Percentiles rank a stretch among this genome's conserved stretches.
phyloP scores from a whole-genome alignment of 2,329 filamentous ascomycete species.

The Scytalidium lignicola region DNA sequence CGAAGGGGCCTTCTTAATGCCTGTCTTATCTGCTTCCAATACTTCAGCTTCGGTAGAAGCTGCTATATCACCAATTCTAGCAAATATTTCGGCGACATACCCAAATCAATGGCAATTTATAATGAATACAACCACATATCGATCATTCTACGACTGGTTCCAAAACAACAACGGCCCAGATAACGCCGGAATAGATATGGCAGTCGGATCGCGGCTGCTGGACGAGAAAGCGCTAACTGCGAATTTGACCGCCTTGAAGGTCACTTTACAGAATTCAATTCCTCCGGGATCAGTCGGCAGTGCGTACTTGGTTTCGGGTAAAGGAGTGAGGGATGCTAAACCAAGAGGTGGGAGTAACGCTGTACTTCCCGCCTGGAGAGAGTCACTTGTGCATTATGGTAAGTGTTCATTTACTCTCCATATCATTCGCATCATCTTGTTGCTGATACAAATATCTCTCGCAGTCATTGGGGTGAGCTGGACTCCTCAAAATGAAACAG shows the following conservation, averaged over 20 bases:
- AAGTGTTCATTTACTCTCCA: conserved; percentile 16
- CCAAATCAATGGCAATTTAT: conserved; percentile 17
- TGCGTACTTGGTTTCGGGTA: conserved; percentile 38
- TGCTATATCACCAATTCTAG: conserved; percentile 31
- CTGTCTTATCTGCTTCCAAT: conserved; percentile 26
- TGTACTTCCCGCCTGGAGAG: conserved; percentile 48
- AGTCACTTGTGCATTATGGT: conserved; percentile 36
- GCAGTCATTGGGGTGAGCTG: conserved; percentile 9
- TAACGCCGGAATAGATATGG: conserved; percentile 32
- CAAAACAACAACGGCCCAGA: conserved; percentile 31
- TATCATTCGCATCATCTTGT: not conserved
- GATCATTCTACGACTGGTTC: conserved; percentile 18
- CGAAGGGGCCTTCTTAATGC: conserved; percentile 29
- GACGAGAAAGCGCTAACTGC: conserved; percentile 30
- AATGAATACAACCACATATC: conserved; percentile 6
- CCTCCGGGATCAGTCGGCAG: conserved; percentile 26
- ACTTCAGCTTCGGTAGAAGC: conserved; percentile 23
- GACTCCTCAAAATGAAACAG: conserved; percentile 11
- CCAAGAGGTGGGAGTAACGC: conserved; percentile 41
- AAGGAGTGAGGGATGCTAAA: conserved; percentile 37
- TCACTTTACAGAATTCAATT: conserved; percentile 33
- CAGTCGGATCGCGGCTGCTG: conserved; percentile 41
- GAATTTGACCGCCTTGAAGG: conserved; percentile 29
- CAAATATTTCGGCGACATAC: conserved; percentile 31
- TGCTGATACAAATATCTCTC: not conserved